phyloP scores from a whole-genome alignment of 371 early-diverging fungal genomes.

The Cladochytrium tenue region DNA sequence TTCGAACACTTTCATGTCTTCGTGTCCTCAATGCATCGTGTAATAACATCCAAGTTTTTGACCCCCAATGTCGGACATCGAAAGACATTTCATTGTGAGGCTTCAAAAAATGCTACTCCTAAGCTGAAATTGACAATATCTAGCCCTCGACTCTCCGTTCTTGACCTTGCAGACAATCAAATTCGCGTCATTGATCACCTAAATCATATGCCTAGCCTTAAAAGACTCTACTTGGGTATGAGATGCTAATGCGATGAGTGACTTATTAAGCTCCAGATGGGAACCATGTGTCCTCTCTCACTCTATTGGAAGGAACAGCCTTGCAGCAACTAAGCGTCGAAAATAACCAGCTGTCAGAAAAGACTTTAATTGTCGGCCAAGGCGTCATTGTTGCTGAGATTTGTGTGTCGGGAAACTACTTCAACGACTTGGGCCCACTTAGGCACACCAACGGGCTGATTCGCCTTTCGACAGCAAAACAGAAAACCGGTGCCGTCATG shows the following conservation, averaged over 20 bases:
- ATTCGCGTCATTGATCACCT: neutral
- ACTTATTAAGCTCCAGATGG: too few species aligned
- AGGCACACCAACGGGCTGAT: neutral
- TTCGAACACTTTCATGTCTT: neutral
- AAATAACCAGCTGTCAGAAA: neutral
- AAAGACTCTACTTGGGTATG: too few species aligned
- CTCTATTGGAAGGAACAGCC: neutral
- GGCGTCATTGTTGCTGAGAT: neutral
- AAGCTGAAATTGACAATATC: neutral
- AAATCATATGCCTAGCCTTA: neutral
- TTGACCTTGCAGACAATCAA: neutral
- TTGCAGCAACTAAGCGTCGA: neutral
- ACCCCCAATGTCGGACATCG: neutral
- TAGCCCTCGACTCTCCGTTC: neutral
- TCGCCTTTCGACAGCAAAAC: neutral
- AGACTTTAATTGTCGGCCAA: neutral
- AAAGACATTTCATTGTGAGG: too few species aligned
- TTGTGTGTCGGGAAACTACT: neutral
- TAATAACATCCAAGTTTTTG: neutral
- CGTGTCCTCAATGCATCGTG: neutral
- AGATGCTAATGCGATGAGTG: too few species aligned
- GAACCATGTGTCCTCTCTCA: neutral
- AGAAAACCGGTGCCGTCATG: neutral
- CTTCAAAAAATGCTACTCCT: neutral
- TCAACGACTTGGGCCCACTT: neutral